phyloP scores from a whole-genome alignment of 1,284 basidiomycete genomes.

The Papiliotrema flavescens region DNA sequence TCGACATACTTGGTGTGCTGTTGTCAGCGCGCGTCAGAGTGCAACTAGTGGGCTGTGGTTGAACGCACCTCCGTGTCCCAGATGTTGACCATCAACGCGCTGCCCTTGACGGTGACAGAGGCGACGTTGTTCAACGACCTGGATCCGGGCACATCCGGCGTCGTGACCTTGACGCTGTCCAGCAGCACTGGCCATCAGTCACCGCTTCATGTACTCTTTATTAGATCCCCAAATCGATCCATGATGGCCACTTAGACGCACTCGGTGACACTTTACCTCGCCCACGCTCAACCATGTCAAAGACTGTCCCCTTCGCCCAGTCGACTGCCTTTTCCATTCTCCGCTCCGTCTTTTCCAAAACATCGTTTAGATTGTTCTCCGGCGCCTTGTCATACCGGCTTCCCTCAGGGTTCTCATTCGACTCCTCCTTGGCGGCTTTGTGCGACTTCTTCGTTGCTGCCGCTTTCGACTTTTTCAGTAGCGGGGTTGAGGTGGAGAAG shows the following conservation, averaged over 20 bases:
- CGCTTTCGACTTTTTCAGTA: conserved; percentile 33
- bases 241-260: conserved; percentile 23
- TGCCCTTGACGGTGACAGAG: conserved; percentile 38
- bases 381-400: conserved; percentile 9
- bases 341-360: conserved; percentile 27
- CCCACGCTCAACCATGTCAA: conserved; percentile 45
- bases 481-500: conserved; percentile 20
- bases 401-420: conserved; percentile 17
- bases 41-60: not conserved
- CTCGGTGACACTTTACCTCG: conserved; percentile 44
- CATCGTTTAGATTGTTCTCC: conserved; percentile 19
- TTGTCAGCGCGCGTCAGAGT: not conserved
- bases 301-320: conserved; percentile 40
- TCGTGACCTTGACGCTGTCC: conserved; percentile 39
- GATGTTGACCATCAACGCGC: conserved; percentile 40
- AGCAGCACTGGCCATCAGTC: conserved; percentile 34
- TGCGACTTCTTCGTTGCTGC: conserved; percentile 6
- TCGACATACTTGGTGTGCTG: conserved; percentile 42
- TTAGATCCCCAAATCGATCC: no score
- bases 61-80: conserved; percentile 40
- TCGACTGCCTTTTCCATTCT: conserved; percentile 44
- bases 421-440: conserved; percentile 17
- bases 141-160: conserved; percentile 28
- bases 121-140: conserved; percentile 40
- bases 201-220: no score